These are phyloP conservation scores for Acanthamoeba comandoni DNA, from an alignment of 208 protist species.

Conservation along the genomic window DNA sequence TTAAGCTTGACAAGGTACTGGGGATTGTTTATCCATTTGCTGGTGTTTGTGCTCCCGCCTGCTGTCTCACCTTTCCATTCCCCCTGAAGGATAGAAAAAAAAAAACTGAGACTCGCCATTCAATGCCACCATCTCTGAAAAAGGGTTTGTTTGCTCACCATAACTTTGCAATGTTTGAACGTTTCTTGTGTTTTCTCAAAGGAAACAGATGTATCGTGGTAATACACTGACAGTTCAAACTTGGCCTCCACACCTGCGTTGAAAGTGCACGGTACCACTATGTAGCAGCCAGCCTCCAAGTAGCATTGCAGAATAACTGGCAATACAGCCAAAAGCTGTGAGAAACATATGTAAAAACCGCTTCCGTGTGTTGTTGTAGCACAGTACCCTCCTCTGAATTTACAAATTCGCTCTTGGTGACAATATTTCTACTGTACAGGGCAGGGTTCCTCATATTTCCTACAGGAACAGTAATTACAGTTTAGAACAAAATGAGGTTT, in stretches of 20 bases:
- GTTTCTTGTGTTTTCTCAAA: not conserved
- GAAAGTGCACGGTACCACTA: constrained; percentile 71
- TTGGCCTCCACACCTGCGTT: not conserved
- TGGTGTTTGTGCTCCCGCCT: constrained; percentile 1
- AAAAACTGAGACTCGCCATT: not conserved
- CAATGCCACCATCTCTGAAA: constrained; percentile 18
- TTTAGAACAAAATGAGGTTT: not conserved
- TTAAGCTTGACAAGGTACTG: constrained; percentile 14
- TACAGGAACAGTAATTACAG: not conserved
- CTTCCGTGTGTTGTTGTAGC: no score
- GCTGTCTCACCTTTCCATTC: constrained; percentile 59
- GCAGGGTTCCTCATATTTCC: constrained; percentile 20
- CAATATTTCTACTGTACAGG: constrained; percentile 33
- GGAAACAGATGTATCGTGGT: constrained; percentile 15
- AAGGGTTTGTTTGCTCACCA: not conserved
- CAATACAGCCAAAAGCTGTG: not conserved
- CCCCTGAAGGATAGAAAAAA: constrained; percentile 12
- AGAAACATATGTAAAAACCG: not conserved
- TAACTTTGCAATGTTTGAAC: not conserved
- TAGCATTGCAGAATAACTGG: not conserved
- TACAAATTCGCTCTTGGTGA: constrained; percentile 50
- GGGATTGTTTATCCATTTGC: constrained; percentile 43
- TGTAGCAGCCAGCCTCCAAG: constrained; percentile 46
- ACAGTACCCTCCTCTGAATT: constrained; percentile 36
- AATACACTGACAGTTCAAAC: not conserved